A percentile compares a stretch with the other conserved stretches of the same genome.
phyloP scores from a whole-genome alignment of 305 asterid species.

The Solanum hybrid region DNA sequence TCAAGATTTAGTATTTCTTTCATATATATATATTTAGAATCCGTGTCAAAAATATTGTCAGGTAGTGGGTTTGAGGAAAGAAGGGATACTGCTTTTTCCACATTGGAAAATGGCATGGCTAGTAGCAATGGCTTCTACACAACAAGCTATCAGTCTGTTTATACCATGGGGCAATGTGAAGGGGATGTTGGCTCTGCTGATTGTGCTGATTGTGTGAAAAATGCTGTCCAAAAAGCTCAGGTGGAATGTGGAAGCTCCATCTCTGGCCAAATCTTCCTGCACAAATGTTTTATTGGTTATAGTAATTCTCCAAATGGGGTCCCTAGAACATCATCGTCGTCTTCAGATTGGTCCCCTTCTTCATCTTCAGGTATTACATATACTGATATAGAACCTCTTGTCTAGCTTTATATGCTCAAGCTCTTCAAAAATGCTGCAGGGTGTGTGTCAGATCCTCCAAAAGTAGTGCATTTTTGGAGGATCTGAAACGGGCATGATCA shows the following conservation, averaged over 20 bases:
- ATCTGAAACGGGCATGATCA: background rate
- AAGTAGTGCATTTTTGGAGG: background rate
- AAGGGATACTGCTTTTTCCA: constrained; percentile 61
- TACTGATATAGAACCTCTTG: constrained; percentile 23
- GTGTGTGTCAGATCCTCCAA: background rate
- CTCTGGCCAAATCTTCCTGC: constrained; percentile 74
- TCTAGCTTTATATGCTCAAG: background rate
- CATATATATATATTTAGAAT: background rate
- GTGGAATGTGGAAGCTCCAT: constrained; percentile 90
- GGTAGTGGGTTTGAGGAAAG: constrained; percentile 76
- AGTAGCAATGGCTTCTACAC: constrained; percentile 41
- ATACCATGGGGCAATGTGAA: constrained; percentile 81
- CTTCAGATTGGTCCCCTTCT: constrained; percentile 44
- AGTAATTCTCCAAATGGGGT: constrained; percentile 51
- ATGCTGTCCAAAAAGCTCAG: constrained; percentile 85
- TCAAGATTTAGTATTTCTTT: background rate
- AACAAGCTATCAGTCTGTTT: constrained; percentile 45
- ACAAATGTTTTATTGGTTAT: constrained; percentile 70
- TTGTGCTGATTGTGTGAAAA: constrained; percentile 77
- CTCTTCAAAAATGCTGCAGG: background rate
- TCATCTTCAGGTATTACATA: constrained; percentile 40
- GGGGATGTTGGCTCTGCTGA: constrained; percentile 78
- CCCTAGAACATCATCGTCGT: constrained; percentile 38
- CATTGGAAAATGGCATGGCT: constrained; percentile 59
- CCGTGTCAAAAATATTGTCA: background rate